Conservation (phyloP, 768 basidiomycete species). For the Kondoa malvinella region DNA sequence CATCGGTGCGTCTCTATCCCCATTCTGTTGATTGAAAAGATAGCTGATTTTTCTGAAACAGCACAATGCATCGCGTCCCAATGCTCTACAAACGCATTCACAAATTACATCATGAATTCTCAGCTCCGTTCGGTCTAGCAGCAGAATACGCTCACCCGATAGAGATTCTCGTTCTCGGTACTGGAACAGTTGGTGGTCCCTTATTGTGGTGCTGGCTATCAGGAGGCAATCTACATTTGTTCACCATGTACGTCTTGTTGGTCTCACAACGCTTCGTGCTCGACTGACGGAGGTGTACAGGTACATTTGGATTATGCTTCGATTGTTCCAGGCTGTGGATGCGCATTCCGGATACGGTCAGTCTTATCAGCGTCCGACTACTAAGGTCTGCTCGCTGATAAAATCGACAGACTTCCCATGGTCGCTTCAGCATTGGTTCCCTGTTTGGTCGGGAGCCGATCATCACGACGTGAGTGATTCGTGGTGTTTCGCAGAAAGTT, state of each 20-base stretch:
- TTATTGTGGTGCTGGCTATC: constrained; percentile 42
- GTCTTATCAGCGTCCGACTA: constrained; percentile 25
- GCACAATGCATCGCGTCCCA: constrained; percentile 63
- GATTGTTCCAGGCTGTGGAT: constrained; percentile 93
- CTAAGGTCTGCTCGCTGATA: not conserved
- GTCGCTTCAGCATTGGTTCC: constrained; percentile 78
- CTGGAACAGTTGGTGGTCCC: constrained; percentile 53
- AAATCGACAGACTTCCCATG: constrained; percentile 69
- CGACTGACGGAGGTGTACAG: too few species aligned
- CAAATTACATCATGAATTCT: constrained; percentile 78
- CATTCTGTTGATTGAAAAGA: not conserved
- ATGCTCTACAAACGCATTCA: constrained; percentile 28
- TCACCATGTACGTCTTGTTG: constrained; percentile 43
- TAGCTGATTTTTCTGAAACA: constrained; percentile 37
- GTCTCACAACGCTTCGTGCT: too few species aligned
- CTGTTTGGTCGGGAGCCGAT: constrained; percentile 94
- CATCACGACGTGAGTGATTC: constrained; percentile 22
- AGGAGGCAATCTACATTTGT: constrained; percentile 58
- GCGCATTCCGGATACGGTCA: constrained; percentile 88
- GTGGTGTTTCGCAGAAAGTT: not conserved
- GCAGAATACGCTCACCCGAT: constrained; percentile 97
- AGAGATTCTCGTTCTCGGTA: constrained; percentile 84
- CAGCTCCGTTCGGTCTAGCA: constrained; percentile 88
- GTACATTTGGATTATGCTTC: constrained; percentile 80
- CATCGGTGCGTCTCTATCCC: constrained; percentile 23